Base-by-base conservation (phyloP, 306 rosid genomes). In the Alnus rubra region DNA sequence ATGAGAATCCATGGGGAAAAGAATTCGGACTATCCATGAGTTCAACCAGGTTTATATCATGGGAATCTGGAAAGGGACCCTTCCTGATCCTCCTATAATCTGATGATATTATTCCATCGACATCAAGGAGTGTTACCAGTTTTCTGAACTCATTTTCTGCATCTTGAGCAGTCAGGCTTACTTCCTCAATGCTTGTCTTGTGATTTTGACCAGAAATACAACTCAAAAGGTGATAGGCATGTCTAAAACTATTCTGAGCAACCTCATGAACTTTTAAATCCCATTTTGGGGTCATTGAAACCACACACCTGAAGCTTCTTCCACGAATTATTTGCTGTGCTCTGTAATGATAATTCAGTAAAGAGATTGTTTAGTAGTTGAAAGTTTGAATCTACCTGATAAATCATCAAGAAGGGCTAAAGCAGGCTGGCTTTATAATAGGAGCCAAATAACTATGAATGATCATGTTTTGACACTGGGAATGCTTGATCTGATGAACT, bases 61-160 rank as follows among this genome's bases (percentile, higher is more conserved):
- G 50, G 72, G 35, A 74, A 44, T 74, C 48, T 15, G 76, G 84
- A 64, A 81, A 28, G 51, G 84, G 84, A 75, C 80, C 80, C 19
- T 76, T 81, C 39, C 73, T 81, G 49, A 76, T 81, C 58, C 80
- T 81, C 68, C 52, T 76, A 14, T 15, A 71, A 76, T 81, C 52
- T 39, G 84, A 81, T 48, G 71, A 31, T 56, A 28, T 10, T 4
- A 77, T 60, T 71, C 73, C 60, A 50, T 70, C 52, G 0, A 76
- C 70, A 50, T 76, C 52, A 0, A 81, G 80, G 37, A 81, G 80
- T 50, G 45, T 10, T 64, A 81, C 73, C 19, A 81, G 77, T 49
- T 59, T 70, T 51, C 56, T 70, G 68, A 81, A 76, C 64, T 51
- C 77, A 16, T 70, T 64, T 49, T 69, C 60, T 77, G 80, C 80